These are phyloP conservation scores for Phaeotremella fagi DNA, from an alignment of 768 basidiomycete genomes.

Conservation along the genomic window DNA sequence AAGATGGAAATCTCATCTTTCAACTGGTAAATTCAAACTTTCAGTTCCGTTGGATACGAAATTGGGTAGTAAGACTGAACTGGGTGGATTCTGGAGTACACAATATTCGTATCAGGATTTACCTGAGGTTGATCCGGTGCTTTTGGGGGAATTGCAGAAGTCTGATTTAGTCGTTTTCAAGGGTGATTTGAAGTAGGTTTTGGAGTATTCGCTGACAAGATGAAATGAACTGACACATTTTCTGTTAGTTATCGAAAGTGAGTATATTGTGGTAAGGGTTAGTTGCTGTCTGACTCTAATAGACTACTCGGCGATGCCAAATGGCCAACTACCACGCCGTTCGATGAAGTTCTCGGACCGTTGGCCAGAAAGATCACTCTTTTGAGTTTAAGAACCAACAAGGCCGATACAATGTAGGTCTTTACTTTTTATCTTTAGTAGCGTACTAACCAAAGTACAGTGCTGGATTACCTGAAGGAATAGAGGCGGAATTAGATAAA, in stretches of 20 bases:
- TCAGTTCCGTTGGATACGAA: constrained; percentile 62
- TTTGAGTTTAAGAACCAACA: constrained; percentile 83
- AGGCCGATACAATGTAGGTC: constrained; percentile 75
- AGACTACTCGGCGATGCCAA: constrained; percentile 82
- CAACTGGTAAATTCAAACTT: constrained; percentile 64
- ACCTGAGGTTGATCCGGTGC: constrained; percentile 49
- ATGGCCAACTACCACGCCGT: constrained; percentile 79
- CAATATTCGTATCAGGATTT: constrained; percentile 46
- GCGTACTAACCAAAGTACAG: constrained; percentile 18
- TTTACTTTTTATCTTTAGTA: background rate
- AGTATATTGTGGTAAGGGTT: no score
- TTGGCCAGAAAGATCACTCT: constrained; percentile 73
- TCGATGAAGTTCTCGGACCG: constrained; percentile 70
- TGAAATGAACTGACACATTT: no score
- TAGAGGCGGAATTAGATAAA: constrained; percentile 64
- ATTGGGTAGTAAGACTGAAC: constrained; percentile 55
- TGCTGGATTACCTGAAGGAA: constrained; percentile 67
- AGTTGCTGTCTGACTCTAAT: no score
- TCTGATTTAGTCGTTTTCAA: constrained; percentile 46
- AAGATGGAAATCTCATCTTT: constrained; percentile 71
- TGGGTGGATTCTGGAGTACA: constrained; percentile 47
- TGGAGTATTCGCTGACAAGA: background rate
- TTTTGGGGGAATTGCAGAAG: constrained; percentile 51
- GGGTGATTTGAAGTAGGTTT: constrained; percentile 66
- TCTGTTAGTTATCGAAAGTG: constrained; percentile 74